Conservation (phyloP, 257 asterid species). For the Solanum raphanifolium region DNA sequence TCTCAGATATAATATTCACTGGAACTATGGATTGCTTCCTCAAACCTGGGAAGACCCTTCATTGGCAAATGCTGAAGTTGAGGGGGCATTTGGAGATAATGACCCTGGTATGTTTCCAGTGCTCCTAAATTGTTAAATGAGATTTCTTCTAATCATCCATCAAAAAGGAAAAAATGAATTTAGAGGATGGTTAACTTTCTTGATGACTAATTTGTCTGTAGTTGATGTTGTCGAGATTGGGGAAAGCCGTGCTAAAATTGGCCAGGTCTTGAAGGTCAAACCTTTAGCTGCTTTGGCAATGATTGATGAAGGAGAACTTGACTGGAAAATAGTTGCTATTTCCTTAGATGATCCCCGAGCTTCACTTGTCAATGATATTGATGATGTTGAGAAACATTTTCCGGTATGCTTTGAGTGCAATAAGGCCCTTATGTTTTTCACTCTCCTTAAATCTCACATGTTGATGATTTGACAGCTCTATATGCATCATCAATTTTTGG, state of each 20-base stretch:
- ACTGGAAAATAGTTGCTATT: conserved; percentile 94
- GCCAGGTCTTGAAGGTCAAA: conserved; percentile 79
- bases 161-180: neutral
- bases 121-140: neutral
- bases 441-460: neutral
- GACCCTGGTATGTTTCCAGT: conserved; percentile 57
- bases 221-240: conserved; percentile 99
- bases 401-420: conserved; percentile 43
- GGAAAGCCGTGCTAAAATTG: conserved; percentile 51
- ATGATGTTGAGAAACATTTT: conserved; percentile 88
- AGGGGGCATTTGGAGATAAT: conserved; percentile 96
- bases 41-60: conserved; percentile 99
- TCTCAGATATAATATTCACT: conserved; percentile 76
- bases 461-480: neutral
- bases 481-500: neutral
- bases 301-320: conserved; percentile 99
- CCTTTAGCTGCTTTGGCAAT: conserved; percentile 92
- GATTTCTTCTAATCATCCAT: neutral
- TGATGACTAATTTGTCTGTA: conserved; percentile 7
- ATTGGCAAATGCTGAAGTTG: conserved; percentile 72
- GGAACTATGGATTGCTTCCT: conserved; percentile 99
- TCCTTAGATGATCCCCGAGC: conserved; percentile 94
- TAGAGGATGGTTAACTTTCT: neutral
- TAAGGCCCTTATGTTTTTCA: neutral
- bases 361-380: conserved; percentile 81